Percentiles rank a stretch among this genome's conserved stretches.
Conservation (phyloP, 2,329 filamentous ascomycete species). For the Hypoxylon sp. region DNA sequence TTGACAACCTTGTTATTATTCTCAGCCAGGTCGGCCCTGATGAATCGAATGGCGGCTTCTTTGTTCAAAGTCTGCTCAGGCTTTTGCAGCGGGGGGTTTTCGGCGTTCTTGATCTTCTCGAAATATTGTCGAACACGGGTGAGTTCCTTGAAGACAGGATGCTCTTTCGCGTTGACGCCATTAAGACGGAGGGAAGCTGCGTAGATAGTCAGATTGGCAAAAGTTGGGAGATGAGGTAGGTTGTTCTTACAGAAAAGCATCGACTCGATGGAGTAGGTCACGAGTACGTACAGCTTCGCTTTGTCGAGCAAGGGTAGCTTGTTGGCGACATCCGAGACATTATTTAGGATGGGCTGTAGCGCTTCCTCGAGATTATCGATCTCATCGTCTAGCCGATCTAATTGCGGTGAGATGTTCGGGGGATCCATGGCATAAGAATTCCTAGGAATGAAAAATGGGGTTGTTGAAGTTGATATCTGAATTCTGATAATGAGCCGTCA, state of each 20-base stretch:
- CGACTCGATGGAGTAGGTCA: constrained; percentile 91
- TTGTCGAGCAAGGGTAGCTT: constrained; percentile 94
- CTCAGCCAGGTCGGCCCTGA: constrained; percentile 80
- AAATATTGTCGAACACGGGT: constrained; percentile 92
- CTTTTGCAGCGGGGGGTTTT: constrained; percentile 71
- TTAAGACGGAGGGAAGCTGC: constrained; percentile 81
- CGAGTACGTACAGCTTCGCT: constrained; percentile 91
- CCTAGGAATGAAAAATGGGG: not conserved
- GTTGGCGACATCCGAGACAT: constrained; percentile 77
- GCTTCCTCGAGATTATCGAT: constrained; percentile 84
- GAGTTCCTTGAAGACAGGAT: constrained; percentile 88
- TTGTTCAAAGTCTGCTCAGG: constrained; percentile 75
- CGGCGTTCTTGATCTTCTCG: constrained; percentile 86
- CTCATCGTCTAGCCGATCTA: constrained; percentile 82
- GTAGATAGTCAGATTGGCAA: constrained; percentile 27
- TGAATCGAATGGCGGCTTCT: constrained; percentile 83
- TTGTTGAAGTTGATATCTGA: not conserved
- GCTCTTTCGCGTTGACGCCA: constrained; percentile 84
- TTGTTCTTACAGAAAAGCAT: constrained; percentile 80
- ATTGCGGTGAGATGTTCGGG: constrained; percentile 73
- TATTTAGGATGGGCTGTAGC: constrained; percentile 79
- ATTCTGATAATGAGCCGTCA: not conserved
- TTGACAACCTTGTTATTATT: constrained; percentile 69
- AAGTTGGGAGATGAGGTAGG: not conserved
- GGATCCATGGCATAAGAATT: constrained; percentile 59